A percentile compares a stretch with the other conserved stretches of the same genome.
phyloP scores from a whole-genome alignment of 1,284 basidiomycete species.

The Puccinia brachypodii region DNA sequence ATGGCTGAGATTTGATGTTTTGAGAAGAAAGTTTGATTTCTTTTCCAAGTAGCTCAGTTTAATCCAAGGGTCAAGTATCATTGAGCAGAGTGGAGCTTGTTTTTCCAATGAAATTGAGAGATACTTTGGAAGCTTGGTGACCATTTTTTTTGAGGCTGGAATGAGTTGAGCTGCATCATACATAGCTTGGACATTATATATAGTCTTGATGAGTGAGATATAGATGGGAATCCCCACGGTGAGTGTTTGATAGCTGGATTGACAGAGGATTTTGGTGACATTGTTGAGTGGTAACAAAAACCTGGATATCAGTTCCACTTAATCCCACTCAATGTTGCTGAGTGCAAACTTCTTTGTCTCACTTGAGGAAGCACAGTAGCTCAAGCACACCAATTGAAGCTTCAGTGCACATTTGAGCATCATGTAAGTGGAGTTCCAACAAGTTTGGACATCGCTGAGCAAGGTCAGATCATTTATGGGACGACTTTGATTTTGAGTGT shows the following conservation, averaged over 20 bases:
- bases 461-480: neutral
- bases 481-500: no score
- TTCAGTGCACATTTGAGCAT: neutral
- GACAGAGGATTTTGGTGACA: neutral
- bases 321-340: neutral
- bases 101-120: neutral
- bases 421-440: neutral
- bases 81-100: neutral
- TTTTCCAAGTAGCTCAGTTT: neutral
- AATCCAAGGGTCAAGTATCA: neutral
- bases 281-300: neutral
- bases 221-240: neutral
- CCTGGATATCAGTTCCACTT: neutral
- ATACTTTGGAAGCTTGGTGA: neutral
- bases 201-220: neutral
- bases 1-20: neutral
- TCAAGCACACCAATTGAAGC: neutral
- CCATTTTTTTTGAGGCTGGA: neutral
- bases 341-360: neutral
- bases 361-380: neutral
- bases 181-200: neutral
- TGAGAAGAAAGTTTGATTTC: neutral
- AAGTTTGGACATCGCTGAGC: neutral
- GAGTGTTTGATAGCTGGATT: neutral
- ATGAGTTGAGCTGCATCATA: neutral